A percentile compares a stretch with the other conserved stretches of the same genome.
phyloP scores from a whole-genome alignment of 2,329 filamentous ascomycete species.

The Aspergillus sp. region DNA sequence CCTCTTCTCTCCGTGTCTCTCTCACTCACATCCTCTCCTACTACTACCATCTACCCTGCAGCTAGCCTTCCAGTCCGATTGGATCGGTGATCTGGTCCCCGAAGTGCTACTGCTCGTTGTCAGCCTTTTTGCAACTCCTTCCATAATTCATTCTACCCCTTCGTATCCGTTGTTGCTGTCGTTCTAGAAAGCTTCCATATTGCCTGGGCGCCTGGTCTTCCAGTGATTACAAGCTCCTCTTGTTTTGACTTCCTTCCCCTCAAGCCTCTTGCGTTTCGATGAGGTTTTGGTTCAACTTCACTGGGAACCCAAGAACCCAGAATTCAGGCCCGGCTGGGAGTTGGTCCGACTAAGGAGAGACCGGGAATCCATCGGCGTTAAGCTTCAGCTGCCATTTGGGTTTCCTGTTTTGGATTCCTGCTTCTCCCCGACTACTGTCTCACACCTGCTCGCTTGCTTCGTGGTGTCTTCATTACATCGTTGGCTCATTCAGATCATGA shows the following conservation, averaged over 20 bases:
- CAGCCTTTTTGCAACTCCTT: neutral
- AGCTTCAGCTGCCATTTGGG: neutral
- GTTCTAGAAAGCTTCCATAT: neutral
- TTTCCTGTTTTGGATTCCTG: neutral
- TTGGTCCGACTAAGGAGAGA: neutral
- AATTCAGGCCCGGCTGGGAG: neutral
- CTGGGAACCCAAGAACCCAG: neutral
- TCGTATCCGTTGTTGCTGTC: neutral
- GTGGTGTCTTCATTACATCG: neutral
- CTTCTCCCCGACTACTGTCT: neutral
- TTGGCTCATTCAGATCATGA: slow-evolving; percentile 1
- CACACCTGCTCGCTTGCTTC: neutral
- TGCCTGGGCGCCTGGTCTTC: neutral
- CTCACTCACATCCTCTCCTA: neutral
- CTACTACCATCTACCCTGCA: slow-evolving; percentile 2
- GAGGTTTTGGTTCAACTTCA: neutral
- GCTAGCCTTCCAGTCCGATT: slow-evolving; percentile 11
- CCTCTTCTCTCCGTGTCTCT: slow-evolving; percentile 4
- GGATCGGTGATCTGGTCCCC: neutral
- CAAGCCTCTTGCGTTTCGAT: neutral
- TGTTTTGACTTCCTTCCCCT: neutral
- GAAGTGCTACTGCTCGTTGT: neutral
- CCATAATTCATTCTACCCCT: neutral
- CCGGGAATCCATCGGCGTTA: neutral
- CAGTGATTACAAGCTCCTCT: neutral